Base-by-base conservation (phyloP, 2,329 filamentous ascomycete genomes). In the Colletotrichum agaves region DNA sequence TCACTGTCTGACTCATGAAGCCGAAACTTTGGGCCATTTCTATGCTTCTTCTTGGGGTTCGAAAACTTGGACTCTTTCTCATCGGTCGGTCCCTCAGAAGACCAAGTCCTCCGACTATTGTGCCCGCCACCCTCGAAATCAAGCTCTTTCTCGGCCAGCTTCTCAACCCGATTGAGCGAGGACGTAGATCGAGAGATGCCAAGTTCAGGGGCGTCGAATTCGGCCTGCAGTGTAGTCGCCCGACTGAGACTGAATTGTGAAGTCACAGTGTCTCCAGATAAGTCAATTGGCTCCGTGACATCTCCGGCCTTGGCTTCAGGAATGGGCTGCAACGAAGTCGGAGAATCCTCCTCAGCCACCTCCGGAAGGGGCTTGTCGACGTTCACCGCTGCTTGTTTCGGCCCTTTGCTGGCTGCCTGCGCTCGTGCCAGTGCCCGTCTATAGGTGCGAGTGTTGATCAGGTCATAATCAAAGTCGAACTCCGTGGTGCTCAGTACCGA, bases 401-500 rank as follows among this genome's bases (percentile, higher is more conserved):
- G 7, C 17, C 12, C 5, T 10, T 13, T 37, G 17, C 39, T 41
- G 8, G 46, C 41, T 5, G 33, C 23, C 46, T 41, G 56, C n/a
- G 35, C 35, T 35, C 62, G 56, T 10, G 47, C 55, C 12, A 69
- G 19, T 4, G 66, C 66, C 17, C 55, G 47, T 41, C 63, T 37
- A 21, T 69, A 69, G 17, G 62, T 67, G 5, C 41, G 47, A 0
- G 66, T 69, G 44, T 69, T 67, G 23, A 69, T 69, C 35, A 69
- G 21, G 43, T 69, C 66, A 27, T 21, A 52, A 3, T 69, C 66
- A 33, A 69, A 69, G 37, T 66, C 62, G 37, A 69, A 69, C 23
- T 69, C 66, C 2, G 66, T 69, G 12, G 56, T 69, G 35, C 66
- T 69, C 15, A 69, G 37, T 6, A 69, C 46, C n/a, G 66, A 69